Evolutionary conservation across 2,329 filamentous ascomycete species (phyloP).

Genomic region (Lasiodiplodia theobromae): DNA sequence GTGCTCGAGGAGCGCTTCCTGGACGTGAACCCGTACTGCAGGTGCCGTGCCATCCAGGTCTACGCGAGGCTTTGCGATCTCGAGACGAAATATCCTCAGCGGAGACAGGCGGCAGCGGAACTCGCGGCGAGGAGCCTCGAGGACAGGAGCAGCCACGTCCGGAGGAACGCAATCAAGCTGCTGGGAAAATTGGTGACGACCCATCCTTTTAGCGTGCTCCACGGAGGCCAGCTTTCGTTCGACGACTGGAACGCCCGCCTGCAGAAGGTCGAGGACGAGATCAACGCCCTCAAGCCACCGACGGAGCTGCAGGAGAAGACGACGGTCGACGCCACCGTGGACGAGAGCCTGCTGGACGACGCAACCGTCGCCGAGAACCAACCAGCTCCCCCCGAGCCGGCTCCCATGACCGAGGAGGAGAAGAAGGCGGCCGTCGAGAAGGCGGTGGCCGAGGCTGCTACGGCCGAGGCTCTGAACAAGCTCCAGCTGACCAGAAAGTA

Average conservation of each 20-base stretch:
- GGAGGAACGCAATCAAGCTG: conserved; percentile 93
- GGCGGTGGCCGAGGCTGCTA: conserved; percentile 85
- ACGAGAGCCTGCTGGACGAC: conserved; percentile 82
- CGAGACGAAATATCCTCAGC: conserved; percentile 95
- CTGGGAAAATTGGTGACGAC: conserved; percentile 88
- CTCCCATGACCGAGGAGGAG: conserved; percentile 79
- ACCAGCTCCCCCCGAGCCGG: conserved; percentile 64
- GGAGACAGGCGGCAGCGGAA: conserved; percentile 85
- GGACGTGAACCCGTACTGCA: conserved; percentile 95
- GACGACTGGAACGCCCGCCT: conserved; percentile 86
- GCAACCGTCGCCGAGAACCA: conserved; percentile 75
- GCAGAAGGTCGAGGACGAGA: conserved; percentile 81
- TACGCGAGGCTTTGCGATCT: conserved; percentile 91
- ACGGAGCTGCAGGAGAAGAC: conserved; percentile 73
- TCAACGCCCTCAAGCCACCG: conserved; percentile 82
- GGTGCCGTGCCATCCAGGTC: conserved; percentile 90
- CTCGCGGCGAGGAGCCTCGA: conserved; percentile 87
- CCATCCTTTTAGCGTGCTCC: conserved; percentile 91
- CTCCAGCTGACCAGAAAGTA: conserved; percentile 88
- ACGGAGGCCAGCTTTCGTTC: conserved; percentile 77
- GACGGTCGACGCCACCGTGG: conserved; percentile 73
- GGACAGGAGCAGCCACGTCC: conserved; percentile 97
- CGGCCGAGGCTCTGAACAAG: conserved; percentile 85
- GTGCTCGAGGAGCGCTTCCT: conserved; percentile 95
- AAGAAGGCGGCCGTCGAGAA: conserved; percentile 76